A percentile compares a stretch with the other conserved stretches of the same genome.
phyloP scores from a whole-genome alignment of 257 asterid species.

The Solanum verrucosum region DNA sequence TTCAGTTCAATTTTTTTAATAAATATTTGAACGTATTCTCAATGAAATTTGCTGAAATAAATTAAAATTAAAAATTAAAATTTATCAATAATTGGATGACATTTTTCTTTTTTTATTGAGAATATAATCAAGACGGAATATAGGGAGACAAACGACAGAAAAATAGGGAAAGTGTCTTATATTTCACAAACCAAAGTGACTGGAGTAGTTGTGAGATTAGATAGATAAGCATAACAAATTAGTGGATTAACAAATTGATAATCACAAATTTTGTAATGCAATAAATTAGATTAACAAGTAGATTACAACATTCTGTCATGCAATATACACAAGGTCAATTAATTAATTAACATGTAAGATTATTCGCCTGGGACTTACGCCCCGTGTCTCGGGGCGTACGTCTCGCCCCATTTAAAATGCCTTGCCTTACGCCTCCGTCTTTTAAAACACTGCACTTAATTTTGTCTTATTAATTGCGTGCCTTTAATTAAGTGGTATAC shows the following conservation, averaged over 20 bases:
- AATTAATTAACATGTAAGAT: neutral
- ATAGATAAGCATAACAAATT: slow-evolving; percentile 6
- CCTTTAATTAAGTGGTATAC: neutral
- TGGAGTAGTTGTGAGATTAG: slow-evolving; percentile 21
- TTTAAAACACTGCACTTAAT: neutral
- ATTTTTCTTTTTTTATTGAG: neutral
- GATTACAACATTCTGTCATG: neutral
- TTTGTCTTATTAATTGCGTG: neutral
- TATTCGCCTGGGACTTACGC: too few relatives aligned
- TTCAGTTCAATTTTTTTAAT: neutral
- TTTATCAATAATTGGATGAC: neutral
- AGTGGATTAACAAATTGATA: neutral
- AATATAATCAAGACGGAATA: neutral
- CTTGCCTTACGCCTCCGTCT: too few relatives aligned
- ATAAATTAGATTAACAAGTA: neutral
- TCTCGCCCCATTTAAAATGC: too few relatives aligned
- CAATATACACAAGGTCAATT: neutral
- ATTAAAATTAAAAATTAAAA: neutral
- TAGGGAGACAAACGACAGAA: neutral
- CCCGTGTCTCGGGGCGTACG: too few relatives aligned
- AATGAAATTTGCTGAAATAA: neutral
- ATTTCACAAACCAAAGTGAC: slow-evolving; percentile 13
- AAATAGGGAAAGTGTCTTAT: neutral
- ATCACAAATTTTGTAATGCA: neutral
- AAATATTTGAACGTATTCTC: neutral